Base-by-base conservation (phyloP, 1,284 basidiomycete species). In the Blastosporella zonata region DNA sequence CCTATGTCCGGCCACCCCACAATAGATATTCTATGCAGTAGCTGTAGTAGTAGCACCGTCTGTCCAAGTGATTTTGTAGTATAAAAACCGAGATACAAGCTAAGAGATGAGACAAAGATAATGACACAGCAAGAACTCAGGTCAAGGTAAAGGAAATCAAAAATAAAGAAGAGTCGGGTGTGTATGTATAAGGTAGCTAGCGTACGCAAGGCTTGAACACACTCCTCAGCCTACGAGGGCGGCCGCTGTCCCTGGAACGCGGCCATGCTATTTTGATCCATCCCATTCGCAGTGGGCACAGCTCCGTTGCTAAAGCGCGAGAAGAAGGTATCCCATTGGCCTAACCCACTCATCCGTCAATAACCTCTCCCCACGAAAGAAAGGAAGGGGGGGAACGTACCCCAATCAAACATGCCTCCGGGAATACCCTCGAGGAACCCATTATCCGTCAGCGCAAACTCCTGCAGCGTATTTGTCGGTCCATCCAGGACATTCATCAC, bases 321-420 rank as follows among this genome's bases (percentile, higher is more conserved):
- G 63, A 90, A 90, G 68, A 87, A 90, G 35, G 71, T 78, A 42
- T 88, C 87, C 87, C 87, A 90, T 71, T 87, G 85, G 34, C 79
- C 86, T 89, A 46, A 9, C 31, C 36, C 9, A 12, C 1, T 15
- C 43, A 49, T 25, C 29, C 27, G 52, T 51, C 39, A 47, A 49
- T n/a, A n/a, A n/a, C n/a, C n/a, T n/a, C 22, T n/a, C 23, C n/a
- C 15, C 8, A 35, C 6, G 1, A 18, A 31, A 3, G 8, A 33
- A 27, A n/a, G 13, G 12, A 37, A 33, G 18, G 46, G 45, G 41
- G 35, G 25, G 25, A 17, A 75, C 82, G 62, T 56, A 88, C 87
- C 79, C 87, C 88, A 94, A 66, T 93, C 88, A 68, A 92, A 92
- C 78, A 90, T 90, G 20, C 80, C 79, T n/a, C 82, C 83, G 12